Base-by-base conservation (phyloP, 2,329 filamentous ascomycete genomes). In the Polychaeton citri region DNA sequence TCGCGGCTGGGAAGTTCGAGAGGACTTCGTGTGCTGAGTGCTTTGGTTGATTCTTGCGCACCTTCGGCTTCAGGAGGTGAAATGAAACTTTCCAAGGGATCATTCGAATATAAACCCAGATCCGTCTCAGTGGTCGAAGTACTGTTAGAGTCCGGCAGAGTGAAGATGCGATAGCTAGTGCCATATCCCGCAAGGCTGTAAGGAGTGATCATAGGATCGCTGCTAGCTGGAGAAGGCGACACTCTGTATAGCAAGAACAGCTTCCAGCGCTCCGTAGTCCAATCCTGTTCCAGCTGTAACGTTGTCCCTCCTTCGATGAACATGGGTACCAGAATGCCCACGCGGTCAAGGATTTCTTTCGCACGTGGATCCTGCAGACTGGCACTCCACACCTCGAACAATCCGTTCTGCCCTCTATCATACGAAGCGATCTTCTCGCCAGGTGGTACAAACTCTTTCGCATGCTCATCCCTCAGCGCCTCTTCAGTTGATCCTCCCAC, bases 241-340 rank as follows among this genome's bases (percentile, higher is more conserved):
- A 49, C 37, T 24, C 46, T 38, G 32, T 59, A 61, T 38, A 94
- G 66, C 47, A 94, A 77, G 61, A 86, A 96, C n/a, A 96, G 63
- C 1, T 82, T 86, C 90, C 90, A 98, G 49, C 88, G 74, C 41
- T 86, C 74, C 15, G 79, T 60, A 0, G 76, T 78, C 68, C 75
- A 79, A 42, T 87, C 80, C 1, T 79, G 71, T 26, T 86, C 76
- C 2, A 79, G 64, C 12, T 73, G 73, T 32, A 95, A 76, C 24
- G 75, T 75, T 4, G 76, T 81, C n/a, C 87, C 90, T 19, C 84
- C 90, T 58, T 98, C 92, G 42, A 98, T 95, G 57, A 86, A 92
- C 40, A 96, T 68, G 12, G 84, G 76, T 4, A 87, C 74, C 21
- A 93, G 66, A 37, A 95, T 75, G 61, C 94, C 86, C 44, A 92